These are phyloP conservation scores for Lactarius sp. DNA, from an alignment of 768 basidiomycete genomes.

Conservation along the genomic window DNA sequence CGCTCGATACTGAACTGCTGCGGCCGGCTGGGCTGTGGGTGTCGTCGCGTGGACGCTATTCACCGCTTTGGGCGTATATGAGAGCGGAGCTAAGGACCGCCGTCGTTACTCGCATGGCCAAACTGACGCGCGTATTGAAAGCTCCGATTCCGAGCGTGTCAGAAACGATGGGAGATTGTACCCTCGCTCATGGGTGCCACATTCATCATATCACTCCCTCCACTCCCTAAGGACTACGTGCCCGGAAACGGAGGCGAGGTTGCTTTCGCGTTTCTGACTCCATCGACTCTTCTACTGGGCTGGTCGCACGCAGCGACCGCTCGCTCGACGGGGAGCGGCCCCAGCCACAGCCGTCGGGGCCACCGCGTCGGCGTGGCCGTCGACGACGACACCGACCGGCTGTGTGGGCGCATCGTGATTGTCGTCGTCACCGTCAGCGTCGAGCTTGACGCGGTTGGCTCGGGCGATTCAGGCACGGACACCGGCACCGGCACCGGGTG, in stretches of 20 bases:
- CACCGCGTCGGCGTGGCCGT: too few relatives aligned
- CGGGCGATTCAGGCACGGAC: constrained; percentile 2
- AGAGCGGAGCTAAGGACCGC: constrained; percentile 23
- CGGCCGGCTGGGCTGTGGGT: too few relatives aligned
- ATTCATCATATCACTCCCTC: too few relatives aligned
- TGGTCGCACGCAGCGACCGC: constrained; percentile 29
- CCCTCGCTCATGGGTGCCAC: constrained; percentile 32
- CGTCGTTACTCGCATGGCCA: not conserved
- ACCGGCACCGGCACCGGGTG: not conserved
- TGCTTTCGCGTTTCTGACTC: constrained; percentile 48
- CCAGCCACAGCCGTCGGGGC: too few relatives aligned
- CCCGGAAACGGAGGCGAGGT: constrained; percentile 34
- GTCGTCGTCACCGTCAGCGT: constrained; percentile 31
- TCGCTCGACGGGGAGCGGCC: too few relatives aligned
- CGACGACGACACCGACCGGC: constrained; percentile 11
- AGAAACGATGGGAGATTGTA: constrained; percentile 43
- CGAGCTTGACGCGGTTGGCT: not conserved
- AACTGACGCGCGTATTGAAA: constrained; percentile 24
- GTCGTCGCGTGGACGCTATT: too few relatives aligned
- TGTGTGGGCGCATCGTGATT: constrained; percentile 15
- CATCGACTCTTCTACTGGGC: constrained; percentile 53
- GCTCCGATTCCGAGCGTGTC: constrained; percentile 25
- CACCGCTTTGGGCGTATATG: constrained; percentile 40
- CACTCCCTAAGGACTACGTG: too few relatives aligned
- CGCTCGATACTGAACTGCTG: too few relatives aligned